A percentile compares a stretch with the other conserved stretches of the same genome.
phyloP scores from a whole-genome alignment of 1,284 basidiomycete species.

The Sparassis latifolia region DNA sequence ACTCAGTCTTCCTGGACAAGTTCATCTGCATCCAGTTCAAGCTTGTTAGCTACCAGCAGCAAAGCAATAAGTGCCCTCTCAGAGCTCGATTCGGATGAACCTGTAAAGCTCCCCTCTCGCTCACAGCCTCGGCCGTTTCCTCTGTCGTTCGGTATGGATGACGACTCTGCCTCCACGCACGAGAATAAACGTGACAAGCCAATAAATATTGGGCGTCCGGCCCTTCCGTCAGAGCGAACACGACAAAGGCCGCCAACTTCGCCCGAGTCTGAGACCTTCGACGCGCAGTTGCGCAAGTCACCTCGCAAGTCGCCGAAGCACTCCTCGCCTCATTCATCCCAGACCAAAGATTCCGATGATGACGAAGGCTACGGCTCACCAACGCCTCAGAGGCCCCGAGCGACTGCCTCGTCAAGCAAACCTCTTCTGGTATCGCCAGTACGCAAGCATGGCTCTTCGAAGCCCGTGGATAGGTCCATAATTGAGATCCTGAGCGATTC shows the following conservation, averaged over 20 bases:
- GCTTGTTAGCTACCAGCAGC: background rate
- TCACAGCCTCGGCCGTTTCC: constrained; percentile 17
- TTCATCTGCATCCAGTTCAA: background rate
- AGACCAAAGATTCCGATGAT: constrained; percentile 1
- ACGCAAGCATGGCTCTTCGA: constrained; percentile 1
- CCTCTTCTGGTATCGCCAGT: background rate
- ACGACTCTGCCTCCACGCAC: background rate
- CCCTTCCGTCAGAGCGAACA: background rate
- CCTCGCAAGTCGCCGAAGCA: constrained; percentile 21
- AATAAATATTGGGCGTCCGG: too few relatives aligned
- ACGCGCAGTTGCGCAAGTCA: constrained; percentile 16
- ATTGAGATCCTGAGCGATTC: constrained; percentile 29
- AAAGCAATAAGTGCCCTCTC: background rate
- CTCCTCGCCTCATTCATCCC: constrained; percentile 13
- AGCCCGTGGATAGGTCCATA: constrained; percentile 14
- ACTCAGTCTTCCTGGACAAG: background rate
- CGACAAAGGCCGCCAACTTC: constrained; percentile 6
- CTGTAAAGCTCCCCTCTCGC: background rate
- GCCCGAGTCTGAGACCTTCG: constrained; percentile 6
- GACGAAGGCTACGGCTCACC: background rate
- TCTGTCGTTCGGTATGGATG: constrained; percentile 13
- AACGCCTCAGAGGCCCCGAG: too few relatives aligned
- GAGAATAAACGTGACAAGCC: background rate
- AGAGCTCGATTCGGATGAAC: background rate
- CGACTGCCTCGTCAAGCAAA: too few relatives aligned